Evolutionary conservation across 768 basidiomycete species (phyloP).

Genomic region (Lactarius sp.): DNA sequence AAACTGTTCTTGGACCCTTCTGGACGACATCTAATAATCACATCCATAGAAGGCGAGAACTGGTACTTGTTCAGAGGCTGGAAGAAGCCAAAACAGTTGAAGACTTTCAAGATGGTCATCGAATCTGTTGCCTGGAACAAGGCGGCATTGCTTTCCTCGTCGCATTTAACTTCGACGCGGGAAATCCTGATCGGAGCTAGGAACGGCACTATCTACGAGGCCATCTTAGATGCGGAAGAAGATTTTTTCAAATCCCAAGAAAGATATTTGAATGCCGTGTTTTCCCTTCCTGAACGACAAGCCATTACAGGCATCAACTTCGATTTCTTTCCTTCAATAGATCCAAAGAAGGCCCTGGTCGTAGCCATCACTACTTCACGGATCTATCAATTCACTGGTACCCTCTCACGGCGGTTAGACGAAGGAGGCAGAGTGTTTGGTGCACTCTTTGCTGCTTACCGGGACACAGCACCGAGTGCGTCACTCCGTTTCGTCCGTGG

Average conservation of each 20-base stretch:
- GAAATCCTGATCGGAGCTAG: slow-evolving; percentile 85
- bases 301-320: slow-evolving; percentile 83
- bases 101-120: slow-evolving; percentile 79
- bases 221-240: slow-evolving; percentile 84
- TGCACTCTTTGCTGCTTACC: slow-evolving; percentile 64
- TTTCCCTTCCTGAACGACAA: slow-evolving; percentile 72
- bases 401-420: slow-evolving; percentile 59
- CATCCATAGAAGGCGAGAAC: slow-evolving; percentile 84
- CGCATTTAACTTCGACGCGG: slow-evolving; percentile 67
- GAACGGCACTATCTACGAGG: slow-evolving; percentile 84
- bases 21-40: slow-evolving; percentile 83
- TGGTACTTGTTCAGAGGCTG: slow-evolving; percentile 83
- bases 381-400: slow-evolving; percentile 86
- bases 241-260: slow-evolving; percentile 90
- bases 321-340: slow-evolving; percentile 63
- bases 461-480: slow-evolving; percentile 78
- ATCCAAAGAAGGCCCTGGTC: slow-evolving; percentile 60
- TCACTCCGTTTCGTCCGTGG: slow-evolving; percentile 23
- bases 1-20: slow-evolving; percentile 91
- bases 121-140: slow-evolving; percentile 93
- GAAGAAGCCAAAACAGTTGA: slow-evolving; percentile 78
- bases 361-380: slow-evolving; percentile 81
- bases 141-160: slow-evolving; percentile 53
- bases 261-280: slow-evolving; percentile 68
- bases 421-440: slow-evolving; percentile 76